Base-by-base conservation (phyloP, 768 basidiomycete species). In the Collybiopsis confluens region DNA sequence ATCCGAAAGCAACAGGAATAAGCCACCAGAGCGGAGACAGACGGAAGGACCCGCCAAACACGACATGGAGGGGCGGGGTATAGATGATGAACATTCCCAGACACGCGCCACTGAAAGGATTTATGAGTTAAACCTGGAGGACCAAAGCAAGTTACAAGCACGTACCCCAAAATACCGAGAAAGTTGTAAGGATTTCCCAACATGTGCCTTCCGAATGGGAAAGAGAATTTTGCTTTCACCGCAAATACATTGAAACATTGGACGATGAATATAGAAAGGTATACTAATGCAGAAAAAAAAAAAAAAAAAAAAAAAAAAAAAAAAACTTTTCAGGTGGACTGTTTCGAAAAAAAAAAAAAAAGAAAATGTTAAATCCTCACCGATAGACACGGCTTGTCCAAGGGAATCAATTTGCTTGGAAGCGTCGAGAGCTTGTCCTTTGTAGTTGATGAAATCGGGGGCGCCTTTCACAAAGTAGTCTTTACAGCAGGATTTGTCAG, bases 201-300 rank as follows among this genome's bases (percentile, higher is more conserved):
- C 37, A 76, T 71, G 27, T 71, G 73, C 44, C 66, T 71, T 47
- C 85, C 84, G 68, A 87, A 86, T n/a, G 85, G 85, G 65, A 75
- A 79, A 9, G 74, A 72, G 61, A 85, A 76, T 54, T 73, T 76
- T 26, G 83, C 83, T 69, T 85, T 86, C 30, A 86, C 83, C 1
- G 83, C 83, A 58, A 83, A 85, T 58, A 83, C 83, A 59, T 86
- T 86, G 72, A 85, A 86, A 64, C 83, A 85, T 62, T 85, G 85
- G 15, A 72, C 76, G 58, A 86, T 82, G 70, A 85, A 85, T 30
- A 87, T 73, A 3, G 81, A 80, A n/a, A 85, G 70, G 61, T 84
- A 86, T 36, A 81, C 78, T 76, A 53, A n/a, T n/a, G n/a, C n/a
- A n/a, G n/a, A n/a, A n/a, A n/a, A n/a, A n/a, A n/a, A n/a, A n/a